Evolutionary conservation across 2,329 filamentous ascomycete species (phyloP).

Genomic region (Neofusicoccum ribis): DNA sequence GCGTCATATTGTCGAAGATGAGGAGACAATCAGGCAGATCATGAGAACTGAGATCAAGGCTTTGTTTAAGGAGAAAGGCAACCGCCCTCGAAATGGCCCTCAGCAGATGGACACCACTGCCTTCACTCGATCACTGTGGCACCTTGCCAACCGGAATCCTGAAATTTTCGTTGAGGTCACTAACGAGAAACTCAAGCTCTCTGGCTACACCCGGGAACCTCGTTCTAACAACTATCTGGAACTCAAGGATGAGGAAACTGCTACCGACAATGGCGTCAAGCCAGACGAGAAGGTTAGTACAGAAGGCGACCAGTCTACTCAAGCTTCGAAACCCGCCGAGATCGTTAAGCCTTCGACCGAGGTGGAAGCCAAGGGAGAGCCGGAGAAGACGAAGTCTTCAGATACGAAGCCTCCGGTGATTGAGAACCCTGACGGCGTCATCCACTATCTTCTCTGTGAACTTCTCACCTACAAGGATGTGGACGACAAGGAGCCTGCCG

Average conservation of each 20-base stretch:
- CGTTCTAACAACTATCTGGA: constrained; percentile 47
- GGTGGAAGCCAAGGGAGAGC: constrained; percentile 54
- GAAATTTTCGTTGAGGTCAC: constrained; percentile 84
- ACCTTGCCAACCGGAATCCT: constrained; percentile 77
- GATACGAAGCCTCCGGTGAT: constrained; percentile 82
- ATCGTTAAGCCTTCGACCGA: constrained; percentile 36
- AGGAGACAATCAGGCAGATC: constrained; percentile 83
- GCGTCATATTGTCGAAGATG: constrained; percentile 91
- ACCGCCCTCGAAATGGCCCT: constrained; percentile 29
- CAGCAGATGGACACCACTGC: constrained; percentile 62
- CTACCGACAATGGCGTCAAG: constrained; percentile 18
- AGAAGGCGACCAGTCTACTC: constrained; percentile 37
- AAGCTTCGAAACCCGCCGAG: constrained; percentile 9
- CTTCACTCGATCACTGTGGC: constrained; percentile 76
- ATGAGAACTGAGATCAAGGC: constrained; percentile 86
- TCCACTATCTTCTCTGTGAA: constrained; percentile 92
- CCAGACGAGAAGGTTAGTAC: neutral
- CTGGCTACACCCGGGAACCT: constrained; percentile 59
- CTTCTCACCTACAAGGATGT: constrained; percentile 89
- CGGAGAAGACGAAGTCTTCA: constrained; percentile 63
- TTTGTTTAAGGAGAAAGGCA: constrained; percentile 63
- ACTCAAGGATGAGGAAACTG: constrained; percentile 51
- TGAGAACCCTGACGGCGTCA: constrained; percentile 90
- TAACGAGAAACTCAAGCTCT: constrained; percentile 78
- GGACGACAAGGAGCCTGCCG: constrained; percentile 71